Base-by-base conservation (phyloP, 73 alveolate species). In the Stentor roeselii region DNA sequence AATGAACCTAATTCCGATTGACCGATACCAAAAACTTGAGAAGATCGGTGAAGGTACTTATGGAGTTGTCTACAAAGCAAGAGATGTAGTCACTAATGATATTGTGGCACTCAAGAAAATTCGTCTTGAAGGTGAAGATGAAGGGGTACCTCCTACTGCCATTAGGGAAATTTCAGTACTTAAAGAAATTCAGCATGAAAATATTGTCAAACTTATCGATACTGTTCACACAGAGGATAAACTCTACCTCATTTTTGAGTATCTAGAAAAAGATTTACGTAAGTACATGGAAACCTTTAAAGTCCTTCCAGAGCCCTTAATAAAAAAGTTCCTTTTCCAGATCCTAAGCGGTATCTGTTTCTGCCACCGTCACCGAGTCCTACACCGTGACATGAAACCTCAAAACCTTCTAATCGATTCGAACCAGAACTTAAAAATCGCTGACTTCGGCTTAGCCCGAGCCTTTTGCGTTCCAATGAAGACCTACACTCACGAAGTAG, bases 401-500 rank as follows among this genome's bases (percentile, higher is more conserved):
- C 94, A 93, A 86, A 95, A 95, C 83, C 86, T 95, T 32, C 75
- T 95, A 11, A 89, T 93, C 75, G 94, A 88, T 59, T 86, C 86
- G 59, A 90, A 89, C 15, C 95, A 97, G 59, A 92, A 84, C 39
- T 86, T 95, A 60, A 95, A 93, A 86, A 77, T 95, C 41, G 99
- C 98, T 58, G 99, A 95, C 78, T 95, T 95, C 82, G 99, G 99
- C 15, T 82, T 95, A 4, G 99, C 99, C 3, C 82, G 99, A 83
- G 98, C 99, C n/a, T 95, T 93, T 91, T 98, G 98, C 30, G 83
- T 95, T 59, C 99, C 99, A 15, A 89, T 95, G 3, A 93, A 92
- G 84, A 93, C 97, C 31, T 89, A 84, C 83, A 95, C 99, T 3
- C 99, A 95, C 85, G 98, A 93, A 89, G 98, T 95, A 0, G 99